Conservation (phyloP, 2,329 filamentous ascomycete genomes). For the Diaporthe destruens region DNA sequence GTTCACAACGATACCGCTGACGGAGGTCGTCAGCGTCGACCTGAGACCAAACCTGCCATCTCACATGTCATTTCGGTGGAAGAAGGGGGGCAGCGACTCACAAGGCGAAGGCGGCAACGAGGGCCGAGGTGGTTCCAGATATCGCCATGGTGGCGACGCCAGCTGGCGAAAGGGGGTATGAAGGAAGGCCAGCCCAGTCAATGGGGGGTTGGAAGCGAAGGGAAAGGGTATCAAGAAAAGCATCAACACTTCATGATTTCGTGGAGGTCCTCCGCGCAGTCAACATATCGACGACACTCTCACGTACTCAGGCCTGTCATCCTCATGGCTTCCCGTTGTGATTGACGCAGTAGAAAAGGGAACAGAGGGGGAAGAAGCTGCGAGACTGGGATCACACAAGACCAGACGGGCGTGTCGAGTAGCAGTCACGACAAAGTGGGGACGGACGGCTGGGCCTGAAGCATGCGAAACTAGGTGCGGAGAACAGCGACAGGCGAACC, state of each 20-base stretch:
- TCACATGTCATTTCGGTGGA: neutral
- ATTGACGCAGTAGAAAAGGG: slow-evolving; percentile 20
- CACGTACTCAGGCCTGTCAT: slow-evolving; percentile 28
- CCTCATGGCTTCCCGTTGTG: slow-evolving; percentile 3
- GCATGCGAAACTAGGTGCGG: slow-evolving; percentile 36
- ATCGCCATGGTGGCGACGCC: slow-evolving; percentile 58
- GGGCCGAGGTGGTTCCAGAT: slow-evolving; percentile 59
- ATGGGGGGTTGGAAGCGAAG: slow-evolving; percentile 56
- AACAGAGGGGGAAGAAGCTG: slow-evolving; percentile 17
- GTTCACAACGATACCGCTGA: slow-evolving; percentile 66
- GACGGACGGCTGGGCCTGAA: slow-evolving; percentile 27
- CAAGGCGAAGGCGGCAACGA: slow-evolving; percentile 68
- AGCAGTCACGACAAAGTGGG: slow-evolving; percentile 34
- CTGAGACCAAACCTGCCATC: neutral
- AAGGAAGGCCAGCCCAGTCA: slow-evolving; percentile 59
- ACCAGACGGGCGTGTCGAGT: slow-evolving; percentile 10
- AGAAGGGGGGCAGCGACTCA: slow-evolving; percentile 51
- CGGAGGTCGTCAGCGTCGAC: slow-evolving; percentile 39
- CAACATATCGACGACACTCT: slow-evolving; percentile 47
- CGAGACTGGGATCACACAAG: slow-evolving; percentile 26
- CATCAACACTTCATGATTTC: slow-evolving; percentile 47
- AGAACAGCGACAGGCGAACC: slow-evolving; percentile 13
- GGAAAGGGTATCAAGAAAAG: slow-evolving; percentile 49
- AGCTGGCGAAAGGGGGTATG: slow-evolving; percentile 47
- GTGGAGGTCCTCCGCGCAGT: slow-evolving; percentile 32